Evolutionary conservation across 2,329 filamentous ascomycete genomes (phyloP).

Genomic region (Penicillium sp.): DNA sequence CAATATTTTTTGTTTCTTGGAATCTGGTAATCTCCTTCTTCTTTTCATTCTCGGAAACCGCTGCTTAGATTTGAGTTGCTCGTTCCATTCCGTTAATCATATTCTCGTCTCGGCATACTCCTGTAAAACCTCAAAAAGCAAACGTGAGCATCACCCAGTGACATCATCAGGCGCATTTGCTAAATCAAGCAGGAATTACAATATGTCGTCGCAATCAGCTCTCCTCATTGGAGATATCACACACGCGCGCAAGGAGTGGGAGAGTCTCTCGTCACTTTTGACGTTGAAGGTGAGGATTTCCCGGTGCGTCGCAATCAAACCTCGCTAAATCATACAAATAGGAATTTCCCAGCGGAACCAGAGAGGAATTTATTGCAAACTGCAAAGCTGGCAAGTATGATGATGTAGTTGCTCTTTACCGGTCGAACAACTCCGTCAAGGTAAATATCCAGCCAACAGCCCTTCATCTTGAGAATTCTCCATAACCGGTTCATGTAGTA

Average conservation of each 20-base stretch:
- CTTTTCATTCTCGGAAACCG: neutral
- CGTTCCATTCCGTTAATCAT: neutral
- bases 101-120: neutral
- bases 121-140: neutral
- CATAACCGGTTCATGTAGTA: constrained; percentile 23
- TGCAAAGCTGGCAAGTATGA: constrained; percentile 56
- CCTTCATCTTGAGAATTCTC: neutral
- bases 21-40: neutral
- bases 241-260: constrained; percentile 47
- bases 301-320: neutral
- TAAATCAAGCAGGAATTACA: constrained; percentile 2
- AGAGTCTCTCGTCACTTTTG: constrained; percentile 41
- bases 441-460: constrained; percentile 21
- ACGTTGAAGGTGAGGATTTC: constrained; percentile 40
- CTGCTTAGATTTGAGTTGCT: neutral
- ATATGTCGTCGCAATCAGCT: constrained; percentile 38
- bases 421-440: constrained; percentile 57
- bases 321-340: neutral
- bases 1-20: neutral
- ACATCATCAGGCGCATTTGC: constrained; percentile 14
- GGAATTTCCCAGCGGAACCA: constrained; percentile 50
- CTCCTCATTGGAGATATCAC: constrained; percentile 48
- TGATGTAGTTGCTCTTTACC: constrained; percentile 57
- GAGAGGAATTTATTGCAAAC: constrained; percentile 56
- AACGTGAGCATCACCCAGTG: neutral